Evolutionary conservation across 257 asterid species (phyloP), one percentile per base, ranked within the genome.

Genomic region (Thymus mandschuricus): DNA sequence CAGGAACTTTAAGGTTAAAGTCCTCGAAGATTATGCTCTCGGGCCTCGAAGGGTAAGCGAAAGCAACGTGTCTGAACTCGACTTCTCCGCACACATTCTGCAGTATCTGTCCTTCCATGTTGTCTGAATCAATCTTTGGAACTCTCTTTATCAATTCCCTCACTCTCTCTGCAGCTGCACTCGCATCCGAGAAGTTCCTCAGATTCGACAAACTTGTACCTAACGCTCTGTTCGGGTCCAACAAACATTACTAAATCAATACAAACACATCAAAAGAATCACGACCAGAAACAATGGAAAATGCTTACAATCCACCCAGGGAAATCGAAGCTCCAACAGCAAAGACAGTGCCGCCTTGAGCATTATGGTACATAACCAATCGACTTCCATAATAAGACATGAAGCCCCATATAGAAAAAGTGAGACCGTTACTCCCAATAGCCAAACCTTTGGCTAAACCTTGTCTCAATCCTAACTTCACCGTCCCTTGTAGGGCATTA

Each of bases 281-380:
- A 63, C 3, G 8, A 35, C 1, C 12, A 33, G 33, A 35, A 76
- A 12, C 2, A 35, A 3, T 35, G 6, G 13, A 49, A 49, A 49
- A 12, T 51, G 1, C 82, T 88, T 85, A 93, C 98, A 93, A 44
- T 86, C 99, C 99, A n/a, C 99, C 99, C 6, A 88, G 80, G 43
- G 88, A 86, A 55, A 89, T 76, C 15, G 93, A 86, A 8, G 90
- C 95, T 31, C 99, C 98, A 67, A 88, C 99, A 0, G 92, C 98
- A 54, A 89, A 94, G 41, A 89, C 89, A 1, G 96, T 91, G 51
- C 98, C 99, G 9, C 99, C 99, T 72, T 75, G 56, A 31, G 86
- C 86, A 1, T 86, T 89, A 68, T 89, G 89, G 59, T 89, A 84
- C 99, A 94, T 94, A 64, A 94, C 88, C 87, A 94, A 27, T 51